Evolutionary conservation across 2,329 filamentous ascomycete species (phyloP).

Genomic region (Verticillium alfalfae): DNA sequence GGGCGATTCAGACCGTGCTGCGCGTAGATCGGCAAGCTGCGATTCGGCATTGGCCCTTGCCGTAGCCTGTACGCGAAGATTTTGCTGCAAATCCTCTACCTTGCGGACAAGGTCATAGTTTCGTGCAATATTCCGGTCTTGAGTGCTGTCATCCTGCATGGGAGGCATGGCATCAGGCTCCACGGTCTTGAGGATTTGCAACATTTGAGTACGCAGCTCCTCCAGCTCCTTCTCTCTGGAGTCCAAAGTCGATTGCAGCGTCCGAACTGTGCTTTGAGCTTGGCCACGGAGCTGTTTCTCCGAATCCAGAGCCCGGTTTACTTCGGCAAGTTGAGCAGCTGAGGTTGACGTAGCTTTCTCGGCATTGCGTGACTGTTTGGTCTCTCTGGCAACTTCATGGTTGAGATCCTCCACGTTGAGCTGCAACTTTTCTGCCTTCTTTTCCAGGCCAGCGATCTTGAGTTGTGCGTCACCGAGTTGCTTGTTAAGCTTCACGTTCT

Average conservation of each 20-base stretch:
- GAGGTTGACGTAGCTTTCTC: slow-evolving; percentile 81
- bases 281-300: slow-evolving; percentile 81
- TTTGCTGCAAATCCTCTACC: slow-evolving; percentile 83
- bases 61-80: slow-evolving; percentile 76
- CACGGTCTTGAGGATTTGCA: slow-evolving; percentile 79
- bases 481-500: slow-evolving; percentile 72
- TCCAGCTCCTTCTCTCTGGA: slow-evolving; percentile 74
- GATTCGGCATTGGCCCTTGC: slow-evolving; percentile 76
- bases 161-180: slow-evolving; percentile 68
- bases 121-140: slow-evolving; percentile 52
- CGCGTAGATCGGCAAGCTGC: slow-evolving; percentile 73
- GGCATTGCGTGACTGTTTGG: slow-evolving; percentile 82
- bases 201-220: slow-evolving; percentile 73
- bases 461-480: slow-evolving; percentile 84
- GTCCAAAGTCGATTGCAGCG: slow-evolving; percentile 74
- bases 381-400: slow-evolving; percentile 84
- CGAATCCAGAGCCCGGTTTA: slow-evolving; percentile 83
- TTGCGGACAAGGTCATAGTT: slow-evolving; percentile 82
- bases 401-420: slow-evolving; percentile 86
- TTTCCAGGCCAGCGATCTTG: slow-evolving; percentile 77
- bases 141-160: slow-evolving; percentile 49
- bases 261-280: slow-evolving; percentile 78
- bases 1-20: slow-evolving; percentile 62
- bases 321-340: slow-evolving; percentile 79
- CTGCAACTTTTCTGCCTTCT: slow-evolving; percentile 88